Evolutionary conservation across 345 rosid species (phyloP).

Genomic region (Bretschneidera sinensis): DNA sequence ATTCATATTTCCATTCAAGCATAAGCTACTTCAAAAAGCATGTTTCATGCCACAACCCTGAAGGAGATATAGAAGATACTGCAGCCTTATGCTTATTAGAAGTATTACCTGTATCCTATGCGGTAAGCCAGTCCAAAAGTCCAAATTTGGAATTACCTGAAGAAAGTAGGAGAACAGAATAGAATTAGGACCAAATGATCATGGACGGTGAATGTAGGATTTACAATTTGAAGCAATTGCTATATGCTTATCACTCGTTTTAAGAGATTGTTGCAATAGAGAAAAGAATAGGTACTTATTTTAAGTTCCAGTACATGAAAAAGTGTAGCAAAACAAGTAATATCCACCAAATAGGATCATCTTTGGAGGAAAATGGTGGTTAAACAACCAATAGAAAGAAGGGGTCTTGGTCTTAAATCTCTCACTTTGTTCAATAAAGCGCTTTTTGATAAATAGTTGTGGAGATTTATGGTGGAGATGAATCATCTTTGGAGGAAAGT

Average conservation of each 20-base stretch:
- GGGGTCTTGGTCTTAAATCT: too few species aligned
- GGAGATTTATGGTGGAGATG: too few species aligned
- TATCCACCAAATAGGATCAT: too few species aligned
- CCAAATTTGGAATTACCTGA: constrained; percentile 80
- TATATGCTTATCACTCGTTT: background rate
- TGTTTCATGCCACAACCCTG: background rate
- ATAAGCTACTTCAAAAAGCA: constrained; percentile 2
- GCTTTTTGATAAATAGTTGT: too few species aligned
- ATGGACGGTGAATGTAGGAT: background rate
- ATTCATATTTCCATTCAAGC: background rate
- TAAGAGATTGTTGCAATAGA: background rate
- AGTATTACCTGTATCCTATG: constrained; percentile 63
- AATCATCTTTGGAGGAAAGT: too few species aligned
- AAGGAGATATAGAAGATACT: background rate
- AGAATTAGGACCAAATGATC: background rate
- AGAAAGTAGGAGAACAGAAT: constrained; percentile 13
- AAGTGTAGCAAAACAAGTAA: background rate
- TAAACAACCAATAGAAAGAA: too few species aligned
- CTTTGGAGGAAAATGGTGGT: too few species aligned
- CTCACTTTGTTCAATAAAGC: too few species aligned
- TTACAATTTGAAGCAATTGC: background rate
- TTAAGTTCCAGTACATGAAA: background rate
- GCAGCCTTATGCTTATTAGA: background rate
- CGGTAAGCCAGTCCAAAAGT: constrained; percentile 73
- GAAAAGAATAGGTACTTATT: background rate